phyloP scores from a whole-genome alignment of 148 eudicot species.

The Gaultheria prostrata region DNA sequence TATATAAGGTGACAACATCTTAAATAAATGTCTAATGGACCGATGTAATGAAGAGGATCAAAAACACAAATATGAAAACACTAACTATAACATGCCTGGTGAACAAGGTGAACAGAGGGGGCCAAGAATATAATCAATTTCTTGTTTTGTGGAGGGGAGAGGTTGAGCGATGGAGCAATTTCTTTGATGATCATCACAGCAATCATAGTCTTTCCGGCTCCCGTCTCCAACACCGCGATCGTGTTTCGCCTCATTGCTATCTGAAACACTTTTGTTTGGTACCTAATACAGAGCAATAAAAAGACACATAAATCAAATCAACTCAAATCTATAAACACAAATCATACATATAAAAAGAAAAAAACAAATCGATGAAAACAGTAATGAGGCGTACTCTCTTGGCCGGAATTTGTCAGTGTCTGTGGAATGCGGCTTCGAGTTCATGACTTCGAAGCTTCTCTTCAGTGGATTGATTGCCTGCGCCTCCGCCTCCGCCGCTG shows the following conservation, averaged over 20 bases:
- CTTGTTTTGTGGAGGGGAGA: slow-evolving; percentile 14
- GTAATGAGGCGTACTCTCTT: slow-evolving; percentile 18
- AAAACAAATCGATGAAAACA: neutral
- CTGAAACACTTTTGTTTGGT: slow-evolving; percentile 40
- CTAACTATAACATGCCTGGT: slow-evolving; percentile 34
- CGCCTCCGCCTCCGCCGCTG: neutral
- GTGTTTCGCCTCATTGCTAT: slow-evolving; percentile 50
- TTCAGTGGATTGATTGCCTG: neutral
- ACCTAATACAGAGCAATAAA: slow-evolving; percentile 21
- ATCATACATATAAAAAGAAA: neutral
- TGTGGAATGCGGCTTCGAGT: neutral
- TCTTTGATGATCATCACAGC: slow-evolving; percentile 48
- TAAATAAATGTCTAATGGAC: neutral
- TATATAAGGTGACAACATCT: neutral
- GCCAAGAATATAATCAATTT: slow-evolving; percentile 51
- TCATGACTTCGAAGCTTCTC: slow-evolving; percentile 22
- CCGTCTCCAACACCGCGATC: slow-evolving; percentile 51
- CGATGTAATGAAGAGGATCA: neutral
- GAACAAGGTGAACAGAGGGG: slow-evolving; percentile 60
- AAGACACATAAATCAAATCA: neutral
- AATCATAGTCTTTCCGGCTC: slow-evolving; percentile 49
- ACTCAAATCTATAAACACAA: neutral
- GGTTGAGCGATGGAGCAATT: slow-evolving; percentile 27
- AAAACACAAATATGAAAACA: neutral
- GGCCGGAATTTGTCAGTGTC: slow-evolving; percentile 13